Percentiles rank a stretch among this genome's conserved stretches.
phyloP scores from a whole-genome alignment of 345 rosid species.

The Dovyalis caffra region DNA sequence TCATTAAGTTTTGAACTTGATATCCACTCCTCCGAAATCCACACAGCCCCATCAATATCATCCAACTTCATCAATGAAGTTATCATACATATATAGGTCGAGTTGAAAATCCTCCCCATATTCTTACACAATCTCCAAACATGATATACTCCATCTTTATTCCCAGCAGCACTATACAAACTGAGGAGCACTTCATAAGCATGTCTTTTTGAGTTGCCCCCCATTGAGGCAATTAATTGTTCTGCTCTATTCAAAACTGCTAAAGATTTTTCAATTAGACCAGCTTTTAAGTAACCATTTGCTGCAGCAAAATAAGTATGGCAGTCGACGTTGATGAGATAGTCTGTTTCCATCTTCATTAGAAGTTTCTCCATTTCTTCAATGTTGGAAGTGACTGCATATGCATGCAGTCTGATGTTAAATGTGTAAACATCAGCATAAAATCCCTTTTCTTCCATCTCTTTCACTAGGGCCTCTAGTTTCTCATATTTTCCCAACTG shows the following conservation, averaged over 20 bases:
- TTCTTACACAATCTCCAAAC: conserved; percentile 53
- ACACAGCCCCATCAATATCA: conserved; percentile 54
- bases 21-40: conserved; percentile 59
- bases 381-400: conserved; percentile 37
- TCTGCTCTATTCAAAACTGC: conserved; percentile 47
- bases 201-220: conserved; percentile 16
- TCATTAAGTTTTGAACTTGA: conserved; percentile 33
- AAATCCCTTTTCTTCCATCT: conserved; percentile 51
- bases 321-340: conserved; percentile 39
- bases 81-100: conserved; percentile 47
- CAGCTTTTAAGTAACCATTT: conserved; percentile 48
- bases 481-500: conserved; percentile 27
- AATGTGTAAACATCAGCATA: conserved; percentile 33
- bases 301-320: conserved; percentile 42
- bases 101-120: conserved; percentile 33
- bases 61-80: conserved; percentile 53
- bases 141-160: conserved; percentile 47
- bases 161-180: conserved; percentile 43
- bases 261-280: conserved; percentile 39
- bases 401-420: conserved; percentile 52
- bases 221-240: conserved; percentile 11
- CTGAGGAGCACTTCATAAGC: conserved; percentile 49
- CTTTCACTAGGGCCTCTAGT: conserved; percentile 39
- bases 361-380: conserved; percentile 60
- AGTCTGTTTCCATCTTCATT: conserved; percentile 43